These are phyloP conservation scores for Wolfiporia cocos DNA, from an alignment of 1,284 basidiomycete genomes.

Conservation along the genomic window DNA sequence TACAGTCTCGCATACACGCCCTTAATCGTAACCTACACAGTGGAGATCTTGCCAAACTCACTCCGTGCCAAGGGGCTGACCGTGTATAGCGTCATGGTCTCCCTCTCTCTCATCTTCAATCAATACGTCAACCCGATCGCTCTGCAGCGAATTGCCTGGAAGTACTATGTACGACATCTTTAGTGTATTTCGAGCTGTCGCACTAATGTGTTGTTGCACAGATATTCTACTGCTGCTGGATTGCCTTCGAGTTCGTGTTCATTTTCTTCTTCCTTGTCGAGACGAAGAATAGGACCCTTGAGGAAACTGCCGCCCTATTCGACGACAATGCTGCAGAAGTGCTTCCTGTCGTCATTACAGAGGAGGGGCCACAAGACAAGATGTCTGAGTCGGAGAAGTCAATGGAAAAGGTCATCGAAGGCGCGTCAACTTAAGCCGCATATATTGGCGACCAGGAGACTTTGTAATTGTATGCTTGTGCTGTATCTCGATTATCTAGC, in stretches of 20 bases:
- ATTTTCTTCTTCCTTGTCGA: constrained; percentile 48
- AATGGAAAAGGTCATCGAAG: constrained; percentile 2
- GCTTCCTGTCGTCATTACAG: background rate
- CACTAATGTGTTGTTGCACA: background rate
- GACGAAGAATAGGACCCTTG: constrained; percentile 28
- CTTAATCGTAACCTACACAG: constrained; percentile 33
- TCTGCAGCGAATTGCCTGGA: constrained; percentile 28
- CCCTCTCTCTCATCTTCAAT: constrained; percentile 52
- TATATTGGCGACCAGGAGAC: too few relatives aligned
- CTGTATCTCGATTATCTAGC: too few relatives aligned
- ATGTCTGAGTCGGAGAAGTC: constrained; percentile 3
- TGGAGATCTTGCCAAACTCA: constrained; percentile 52
- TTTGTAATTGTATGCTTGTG: too few relatives aligned
- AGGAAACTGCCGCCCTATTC: constrained; percentile 10
- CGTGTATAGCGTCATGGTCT: constrained; percentile 46
- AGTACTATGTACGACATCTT: constrained; percentile 26
- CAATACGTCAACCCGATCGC: constrained; percentile 45
- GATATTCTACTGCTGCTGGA: constrained; percentile 27
- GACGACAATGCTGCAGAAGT: constrained; percentile 5
- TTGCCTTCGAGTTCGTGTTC: constrained; percentile 45
- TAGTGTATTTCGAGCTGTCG: background rate
- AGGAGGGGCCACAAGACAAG: background rate
- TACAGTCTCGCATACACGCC: constrained; percentile 9
- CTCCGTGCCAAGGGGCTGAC: constrained; percentile 60
- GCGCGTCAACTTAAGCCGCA: background rate